These are phyloP conservation scores for Cyclospora cayetanensis DNA, from an alignment of 169 alveolate species.

Conservation along the genomic window DNA sequence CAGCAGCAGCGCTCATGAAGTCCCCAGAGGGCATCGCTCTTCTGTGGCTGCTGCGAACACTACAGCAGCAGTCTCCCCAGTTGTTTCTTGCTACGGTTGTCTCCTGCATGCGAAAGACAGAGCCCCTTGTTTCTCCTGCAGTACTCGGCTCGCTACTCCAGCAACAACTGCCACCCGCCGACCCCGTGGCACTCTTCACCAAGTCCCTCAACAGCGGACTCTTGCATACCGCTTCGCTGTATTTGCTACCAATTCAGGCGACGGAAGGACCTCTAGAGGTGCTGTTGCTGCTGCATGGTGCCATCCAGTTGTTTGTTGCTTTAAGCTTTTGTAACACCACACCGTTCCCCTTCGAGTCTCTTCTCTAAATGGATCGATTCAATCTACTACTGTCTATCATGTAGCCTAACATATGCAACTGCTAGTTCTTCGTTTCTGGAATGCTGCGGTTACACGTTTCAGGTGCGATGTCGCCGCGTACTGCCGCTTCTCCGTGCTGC, in stretches of 20 bases:
- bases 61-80: slow-evolving; percentile 37
- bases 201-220: slow-evolving; percentile 10
- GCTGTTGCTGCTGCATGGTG: neutral
- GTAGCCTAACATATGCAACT: too few relatives aligned
- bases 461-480: slow-evolving; percentile 44
- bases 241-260: slow-evolving; percentile 50
- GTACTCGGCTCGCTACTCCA: slow-evolving; percentile 42
- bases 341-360: slow-evolving; percentile 54
- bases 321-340: slow-evolving; percentile 1
- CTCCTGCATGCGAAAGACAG: slow-evolving; percentile 63
- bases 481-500: slow-evolving; percentile 63
- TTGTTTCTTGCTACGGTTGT: slow-evolving; percentile 53
- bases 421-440: too few relatives aligned
- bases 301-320: neutral
- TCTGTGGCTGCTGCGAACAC: neutral
- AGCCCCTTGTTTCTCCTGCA: slow-evolving; percentile 57
- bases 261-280: slow-evolving; percentile 66
- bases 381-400: too few relatives aligned
- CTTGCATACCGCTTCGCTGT: slow-evolving; percentile 69
- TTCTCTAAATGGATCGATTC: too few relatives aligned
- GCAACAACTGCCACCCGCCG: slow-evolving; percentile 36
- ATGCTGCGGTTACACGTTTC: too few relatives aligned
- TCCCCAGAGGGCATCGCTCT: slow-evolving; percentile 27
- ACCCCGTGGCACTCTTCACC: slow-evolving; percentile 36
- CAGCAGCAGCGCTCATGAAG: neutral